Base-by-base conservation (phyloP, 148 eudicot species). In the Drosera capensis region DNA sequence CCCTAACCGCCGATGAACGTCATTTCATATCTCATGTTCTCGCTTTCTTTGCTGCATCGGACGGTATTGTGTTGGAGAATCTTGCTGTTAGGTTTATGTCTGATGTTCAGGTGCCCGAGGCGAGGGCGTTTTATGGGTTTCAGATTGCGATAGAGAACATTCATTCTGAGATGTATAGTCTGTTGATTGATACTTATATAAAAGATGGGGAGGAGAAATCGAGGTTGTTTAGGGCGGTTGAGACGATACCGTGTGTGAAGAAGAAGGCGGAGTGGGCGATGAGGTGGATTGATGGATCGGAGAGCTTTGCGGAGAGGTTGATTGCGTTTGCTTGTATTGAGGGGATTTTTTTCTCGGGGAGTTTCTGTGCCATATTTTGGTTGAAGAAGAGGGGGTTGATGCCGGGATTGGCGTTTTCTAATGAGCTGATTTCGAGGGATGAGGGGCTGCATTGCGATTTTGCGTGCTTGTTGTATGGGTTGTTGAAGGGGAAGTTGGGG, bases 11-110 rank as follows among this genome's bases (percentile, higher is more conserved):
- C 42, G 96, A 58, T 40, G 96, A 86, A 48, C 57, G 54, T 11
- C 94, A 82, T 55, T 86, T 86, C 73, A 67, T 86, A 66, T 64
- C 72, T 13, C 94, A 86, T 29, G 82, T 86, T 18, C 88, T 86
- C 13, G 96, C 96, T 51, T 86, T 86, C 64, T 80, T 80, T 25
- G 90, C 90, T 17, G 90, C 90, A 7, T 80, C 90, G 0, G 90
- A 80, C 35, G 90, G 90, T 8, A 80, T 80, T 46, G 90, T 80
- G 4, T 62, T 76, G 14, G 90, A 80, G 25, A 80, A 80, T 4
- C 75, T 80, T 48, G 90, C 83, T 19, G 72, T 63, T 0, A 35
- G 82, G 9, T 82, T 82, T 75, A 82, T 78, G 86, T 74, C 65
- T 28, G 86, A 78, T 48, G 71, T 81, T n/a, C 92, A 81, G 44